phyloP scores from a whole-genome alignment of 1,284 basidiomycete species.

The Naganishia sp. region DNA sequence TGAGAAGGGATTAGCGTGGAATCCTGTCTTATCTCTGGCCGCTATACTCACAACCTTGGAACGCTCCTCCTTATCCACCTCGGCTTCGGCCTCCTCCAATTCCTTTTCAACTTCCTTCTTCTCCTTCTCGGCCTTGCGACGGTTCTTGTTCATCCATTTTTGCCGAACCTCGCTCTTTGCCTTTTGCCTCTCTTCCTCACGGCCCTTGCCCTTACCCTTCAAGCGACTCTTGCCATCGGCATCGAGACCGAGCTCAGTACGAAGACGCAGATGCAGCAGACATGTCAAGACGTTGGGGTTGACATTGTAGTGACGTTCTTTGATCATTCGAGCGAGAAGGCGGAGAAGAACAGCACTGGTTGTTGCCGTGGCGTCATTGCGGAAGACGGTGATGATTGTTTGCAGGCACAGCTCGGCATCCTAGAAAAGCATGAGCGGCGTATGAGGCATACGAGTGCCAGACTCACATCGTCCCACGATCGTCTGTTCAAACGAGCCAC shows the following conservation, averaged over 20 bases:
- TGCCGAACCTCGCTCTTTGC: conserved; percentile 65
- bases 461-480: conserved; percentile 78
- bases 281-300: conserved; percentile 86
- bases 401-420: conserved; percentile 78
- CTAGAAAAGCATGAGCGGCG: conserved; percentile 49
- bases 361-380: conserved; percentile 72
- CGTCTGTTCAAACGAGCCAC: conserved; percentile 80
- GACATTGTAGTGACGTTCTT: conserved; percentile 85
- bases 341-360: conserved; percentile 87
- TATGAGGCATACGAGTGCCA: conserved; percentile 27
- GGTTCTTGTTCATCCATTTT: conserved; percentile 82
- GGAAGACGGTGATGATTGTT: conserved; percentile 78
- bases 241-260: conserved; percentile 67
- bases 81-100: conserved; percentile 89
- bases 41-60: conserved; percentile 67
- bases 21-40: background rate
- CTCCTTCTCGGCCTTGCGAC: conserved; percentile 75
- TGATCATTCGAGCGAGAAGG: conserved; percentile 92
- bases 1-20: conserved; percentile 47
- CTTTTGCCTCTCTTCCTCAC: conserved; percentile 58
- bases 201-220: conserved; percentile 56
- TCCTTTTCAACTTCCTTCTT: conserved; percentile 82
- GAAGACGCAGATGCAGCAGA: conserved; percentile 81
- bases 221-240: conserved; percentile 54
- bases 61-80: conserved; percentile 89